Conservation (phyloP, 2,329 filamentous ascomycete species). For the Venturia aucupariae region DNA sequence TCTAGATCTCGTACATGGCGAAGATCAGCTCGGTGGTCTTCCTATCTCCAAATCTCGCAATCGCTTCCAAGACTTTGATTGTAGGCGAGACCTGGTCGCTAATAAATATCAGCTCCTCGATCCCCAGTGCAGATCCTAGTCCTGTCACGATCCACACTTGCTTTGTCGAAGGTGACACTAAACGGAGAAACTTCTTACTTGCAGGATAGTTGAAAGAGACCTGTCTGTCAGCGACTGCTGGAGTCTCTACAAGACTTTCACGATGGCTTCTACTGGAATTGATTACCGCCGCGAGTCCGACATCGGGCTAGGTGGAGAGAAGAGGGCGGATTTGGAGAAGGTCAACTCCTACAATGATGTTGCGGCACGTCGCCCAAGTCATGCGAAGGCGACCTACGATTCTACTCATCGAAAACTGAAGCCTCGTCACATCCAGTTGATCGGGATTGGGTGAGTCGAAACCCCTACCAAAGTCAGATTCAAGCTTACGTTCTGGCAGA, state of each 20-base stretch:
- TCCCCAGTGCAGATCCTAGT: background rate
- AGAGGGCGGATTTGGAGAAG: constrained; percentile 24
- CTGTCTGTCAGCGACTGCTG: background rate
- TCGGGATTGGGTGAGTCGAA: constrained; percentile 24
- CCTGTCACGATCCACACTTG: background rate
- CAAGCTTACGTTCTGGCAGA: constrained; percentile 20
- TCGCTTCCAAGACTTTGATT: background rate
- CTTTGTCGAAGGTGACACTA: constrained; percentile 4
- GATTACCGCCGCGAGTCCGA: constrained; percentile 20
- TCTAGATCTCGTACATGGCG: background rate
- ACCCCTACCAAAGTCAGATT: background rate
- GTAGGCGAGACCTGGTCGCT: background rate
- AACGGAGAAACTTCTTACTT: background rate
- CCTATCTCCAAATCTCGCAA: background rate
- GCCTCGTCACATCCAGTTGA: constrained; percentile 39
- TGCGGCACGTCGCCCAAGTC: background rate
- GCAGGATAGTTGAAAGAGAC: background rate
- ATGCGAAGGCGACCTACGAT: constrained; percentile 26
- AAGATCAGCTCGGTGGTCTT: background rate
- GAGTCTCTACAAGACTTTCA: background rate
- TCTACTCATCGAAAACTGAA: constrained; percentile 37
- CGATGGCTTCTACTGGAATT: constrained; percentile 28
- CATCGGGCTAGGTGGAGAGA: constrained; percentile 12
- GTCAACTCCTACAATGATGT: constrained; percentile 16
- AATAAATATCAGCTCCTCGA: background rate